Base-by-base conservation (phyloP, 306 rosid species). In the Echinosophora koreensis region DNA sequence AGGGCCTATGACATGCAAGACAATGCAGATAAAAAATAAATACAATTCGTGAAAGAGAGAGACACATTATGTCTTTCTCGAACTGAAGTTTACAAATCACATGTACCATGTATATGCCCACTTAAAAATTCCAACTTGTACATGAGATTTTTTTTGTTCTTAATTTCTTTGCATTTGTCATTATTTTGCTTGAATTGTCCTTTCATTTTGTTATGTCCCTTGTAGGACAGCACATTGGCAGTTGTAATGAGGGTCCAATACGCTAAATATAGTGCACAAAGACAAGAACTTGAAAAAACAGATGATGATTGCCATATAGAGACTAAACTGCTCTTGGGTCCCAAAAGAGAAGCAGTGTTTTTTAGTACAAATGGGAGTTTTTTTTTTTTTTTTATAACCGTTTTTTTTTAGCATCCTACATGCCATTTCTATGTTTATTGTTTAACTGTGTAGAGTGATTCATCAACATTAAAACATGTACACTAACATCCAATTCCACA, bases 261-360 rank as follows among this genome's bases (percentile, higher is more conserved):
- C n/a, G 50, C 49, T 46, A 3, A 39, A 39, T 1, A 46, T 46
- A 46, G 15, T 46, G n/a, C 51, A 46, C 12, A 12, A 3, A 46
- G n/a, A 46, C 51, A 46, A 46, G n/a, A 46, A 46, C 51, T 46
- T 46, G 2, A 44, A 9, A 8, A 3, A 12, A 18, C 18, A 7
- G 56, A 73, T 9, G 8, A 27, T 27, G 56, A 46, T 41, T 41
- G 77, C 44, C 57, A 18, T 5, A 22, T 42, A 66, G 18, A 0
- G 28, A 28, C 52, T 28, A 73, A 58, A 58, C 66, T 7, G 41
- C 55, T 71, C 0, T 41, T 52, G 41, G 55, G 77, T 56, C 77
- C 77, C 55, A 56, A 39, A 3, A 16, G 8, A 10, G 34, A 22
- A 22, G 11, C 51, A 30, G 49, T 10, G 49, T 44, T 44, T 44